These are phyloP conservation scores for Diplogelasinospora grovesii DNA, from an alignment of 495 filamentous ascomycete species.

Conservation along the genomic window DNA sequence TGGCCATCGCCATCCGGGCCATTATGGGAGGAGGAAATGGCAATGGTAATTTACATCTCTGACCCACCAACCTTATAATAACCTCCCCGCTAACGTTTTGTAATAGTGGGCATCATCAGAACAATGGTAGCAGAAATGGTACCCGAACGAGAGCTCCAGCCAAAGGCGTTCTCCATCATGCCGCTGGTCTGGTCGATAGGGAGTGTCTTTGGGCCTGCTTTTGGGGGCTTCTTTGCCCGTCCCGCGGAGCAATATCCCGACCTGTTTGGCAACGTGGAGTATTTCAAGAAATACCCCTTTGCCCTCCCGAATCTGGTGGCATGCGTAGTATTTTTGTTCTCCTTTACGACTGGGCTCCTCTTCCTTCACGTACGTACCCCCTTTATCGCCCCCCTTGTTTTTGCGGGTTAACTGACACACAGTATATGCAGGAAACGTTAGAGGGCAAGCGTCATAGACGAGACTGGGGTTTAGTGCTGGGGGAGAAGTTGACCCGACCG, in stretches of 20 bases:
- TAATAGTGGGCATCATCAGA: slow-evolving; percentile 58
- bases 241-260: slow-evolving; percentile 63
- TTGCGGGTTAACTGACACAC: slow-evolving; percentile 2
- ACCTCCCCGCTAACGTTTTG: too few relatives aligned
- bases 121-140: slow-evolving; percentile 74
- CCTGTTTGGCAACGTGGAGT: slow-evolving; percentile 57
- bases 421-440: slow-evolving; percentile 62
- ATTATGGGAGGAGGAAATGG: slow-evolving; percentile 62
- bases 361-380: slow-evolving; percentile 53
- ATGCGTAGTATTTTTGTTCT: slow-evolving; percentile 63
- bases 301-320: slow-evolving; percentile 74
- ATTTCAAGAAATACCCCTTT: slow-evolving; percentile 72
- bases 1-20: slow-evolving; percentile 63
- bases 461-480: slow-evolving; percentile 66
- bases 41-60: slow-evolving; percentile 41
- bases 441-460: slow-evolving; percentile 52
- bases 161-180: slow-evolving; percentile 78
- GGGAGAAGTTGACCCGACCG: slow-evolving; percentile 41
- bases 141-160: slow-evolving; percentile 73
- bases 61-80: slow-evolving; percentile 3
- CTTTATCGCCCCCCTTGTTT: slow-evolving; percentile 17
- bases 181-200: slow-evolving; percentile 75
- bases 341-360: slow-evolving; percentile 60
- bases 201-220: slow-evolving; percentile 78
- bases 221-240: slow-evolving; percentile 78